Evolutionary conservation across 768 basidiomycete species (phyloP).

Genomic region (Termitomyces sp.): DNA sequence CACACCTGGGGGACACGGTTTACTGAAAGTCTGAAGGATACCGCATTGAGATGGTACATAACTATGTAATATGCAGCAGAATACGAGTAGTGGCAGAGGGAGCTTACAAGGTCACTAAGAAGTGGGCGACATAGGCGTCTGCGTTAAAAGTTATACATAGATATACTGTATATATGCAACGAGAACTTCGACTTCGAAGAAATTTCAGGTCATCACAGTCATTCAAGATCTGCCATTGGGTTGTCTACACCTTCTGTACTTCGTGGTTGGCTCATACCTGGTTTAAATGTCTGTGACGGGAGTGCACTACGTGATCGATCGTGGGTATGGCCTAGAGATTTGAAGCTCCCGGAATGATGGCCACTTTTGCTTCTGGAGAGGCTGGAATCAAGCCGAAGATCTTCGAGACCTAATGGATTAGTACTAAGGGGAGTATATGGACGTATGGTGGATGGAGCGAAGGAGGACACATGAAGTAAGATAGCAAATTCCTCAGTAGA

Average conservation of each 20-base stretch:
- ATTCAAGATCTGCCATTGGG: slow-evolving; percentile 13
- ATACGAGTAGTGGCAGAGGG: neutral
- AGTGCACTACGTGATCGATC: slow-evolving; percentile 47
- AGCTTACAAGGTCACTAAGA: too few relatives aligned
- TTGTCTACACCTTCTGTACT: slow-evolving; percentile 9
- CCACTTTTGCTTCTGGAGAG: slow-evolving; percentile 58
- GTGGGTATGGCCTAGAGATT: slow-evolving; percentile 27
- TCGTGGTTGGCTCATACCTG: slow-evolving; percentile 8
- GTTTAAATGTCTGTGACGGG: slow-evolving; percentile 16
- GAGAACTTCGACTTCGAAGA: neutral
- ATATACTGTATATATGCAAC: neutral
- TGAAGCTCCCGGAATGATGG: slow-evolving; percentile 38
- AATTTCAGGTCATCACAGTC: neutral
- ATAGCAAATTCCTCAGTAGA: slow-evolving; percentile 86
- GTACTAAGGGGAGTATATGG: slow-evolving; percentile 56
- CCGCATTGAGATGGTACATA: neutral
- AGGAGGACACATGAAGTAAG: slow-evolving; percentile 79
- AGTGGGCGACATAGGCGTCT: neutral
- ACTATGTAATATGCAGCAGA: neutral
- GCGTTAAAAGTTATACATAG: neutral
- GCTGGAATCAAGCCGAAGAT: slow-evolving; percentile 45
- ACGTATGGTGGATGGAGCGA: slow-evolving; percentile 53
- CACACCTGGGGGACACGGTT: neutral
- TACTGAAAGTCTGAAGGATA: neutral
- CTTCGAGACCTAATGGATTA: slow-evolving; percentile 29